phyloP scores from a whole-genome alignment of 2,329 filamentous ascomycete species.

The Cladosporium oxysporum region DNA sequence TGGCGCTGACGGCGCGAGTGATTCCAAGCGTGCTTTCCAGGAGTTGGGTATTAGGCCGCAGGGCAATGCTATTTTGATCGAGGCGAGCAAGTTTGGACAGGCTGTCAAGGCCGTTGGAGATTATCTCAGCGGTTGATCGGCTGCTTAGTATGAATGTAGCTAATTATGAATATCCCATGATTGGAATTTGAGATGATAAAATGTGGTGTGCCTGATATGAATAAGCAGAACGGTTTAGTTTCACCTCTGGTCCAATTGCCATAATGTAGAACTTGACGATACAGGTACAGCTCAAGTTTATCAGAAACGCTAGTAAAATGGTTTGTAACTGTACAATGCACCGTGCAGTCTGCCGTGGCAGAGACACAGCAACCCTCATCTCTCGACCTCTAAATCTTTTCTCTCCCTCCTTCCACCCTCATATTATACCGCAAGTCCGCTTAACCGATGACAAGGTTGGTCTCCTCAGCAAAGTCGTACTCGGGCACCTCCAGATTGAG shows the following conservation, averaged over 20 bases:
- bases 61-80: slow-evolving; percentile 84
- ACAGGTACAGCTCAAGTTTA: slow-evolving; percentile 22
- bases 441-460: slow-evolving; percentile 89
- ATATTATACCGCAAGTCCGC: slow-evolving; percentile 7
- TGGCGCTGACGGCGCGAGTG: slow-evolving; percentile 73
- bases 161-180: slow-evolving; percentile 3
- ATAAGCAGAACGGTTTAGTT: background rate
- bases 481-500: slow-evolving; percentile 93
- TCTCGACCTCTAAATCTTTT: slow-evolving; percentile 11
- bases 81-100: slow-evolving; percentile 71
- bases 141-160: background rate
- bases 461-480: slow-evolving; percentile 92
- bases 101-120: slow-evolving; percentile 76
- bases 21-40: slow-evolving; percentile 93
- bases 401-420: slow-evolving; percentile 3
- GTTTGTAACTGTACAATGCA: slow-evolving; percentile 22
- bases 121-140: slow-evolving; percentile 57
- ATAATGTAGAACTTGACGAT: slow-evolving; percentile 18
- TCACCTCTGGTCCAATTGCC: background rate
- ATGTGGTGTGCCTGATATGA: background rate
- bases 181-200: background rate
- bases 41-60: slow-evolving; percentile 84
- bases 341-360: slow-evolving; percentile 20
- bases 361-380: slow-evolving; percentile 17
- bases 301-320: slow-evolving; percentile 21